Evolutionary conservation across 1,284 basidiomycete genomes (phyloP), one percentile per base, ranked within the genome.

Genomic region (Cystobasidium pallidum): DNA sequence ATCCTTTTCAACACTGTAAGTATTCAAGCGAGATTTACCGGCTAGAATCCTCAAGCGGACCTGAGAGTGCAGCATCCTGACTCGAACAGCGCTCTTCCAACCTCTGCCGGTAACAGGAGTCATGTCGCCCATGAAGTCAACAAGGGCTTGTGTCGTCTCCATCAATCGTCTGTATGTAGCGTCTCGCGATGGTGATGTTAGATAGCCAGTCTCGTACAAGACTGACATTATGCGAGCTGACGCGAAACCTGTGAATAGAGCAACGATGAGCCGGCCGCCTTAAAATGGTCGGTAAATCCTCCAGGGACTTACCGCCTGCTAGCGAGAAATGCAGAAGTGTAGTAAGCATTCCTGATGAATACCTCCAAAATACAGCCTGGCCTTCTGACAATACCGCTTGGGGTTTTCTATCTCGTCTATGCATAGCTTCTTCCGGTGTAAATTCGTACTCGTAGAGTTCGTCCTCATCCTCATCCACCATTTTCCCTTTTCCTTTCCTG

Each of bases 111-210:
- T 72, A n/a, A 66, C 41, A 45, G 73, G 67, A 13, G 67, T 73
- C 75, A 78, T 75, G 68, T 78, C 78, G 3, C 47, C 49, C 77
- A 78, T 76, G n/a, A 70, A 74, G 62, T 77, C 68, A 10, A 45
- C 26, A 21, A 74, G 43, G 26, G 62, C 59, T 54, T 74, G 66
- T 1, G 68, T 71, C 1, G 76, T 77, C 51, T 78, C 78, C 13
- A 78, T 65, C 11, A 78, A 34, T 10, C 78, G 73, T 28, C 74
- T 74, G 39, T 76, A 77, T 13, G 75, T 77, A 1, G 75, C 77
- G 3, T 78, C 78, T 2, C 75, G 70, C 6, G 71, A 70, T 7
- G 73, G 51, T 0, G 70, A 74, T 0, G 77, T 78, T 2, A 78
- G 59, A 55, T 78, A 78, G 47, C 70, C 74, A 10, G 78, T 78